Conservation (phyloP, 164 flowering plant species). For the Magnolia sinica region DNA sequence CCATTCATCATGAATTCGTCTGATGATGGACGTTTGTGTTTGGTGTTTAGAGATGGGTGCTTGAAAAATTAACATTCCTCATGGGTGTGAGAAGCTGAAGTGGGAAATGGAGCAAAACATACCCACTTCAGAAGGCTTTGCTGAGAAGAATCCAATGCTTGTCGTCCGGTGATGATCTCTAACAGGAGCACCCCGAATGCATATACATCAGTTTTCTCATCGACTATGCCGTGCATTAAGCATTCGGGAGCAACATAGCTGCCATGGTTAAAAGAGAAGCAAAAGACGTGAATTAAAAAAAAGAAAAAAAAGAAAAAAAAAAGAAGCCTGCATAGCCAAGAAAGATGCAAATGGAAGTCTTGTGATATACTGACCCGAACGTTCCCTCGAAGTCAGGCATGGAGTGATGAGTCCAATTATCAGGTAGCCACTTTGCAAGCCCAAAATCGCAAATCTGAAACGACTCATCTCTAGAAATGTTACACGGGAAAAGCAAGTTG, state of each 20-base stretch:
- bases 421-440: conserved; percentile 96
- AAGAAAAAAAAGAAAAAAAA: not conserved
- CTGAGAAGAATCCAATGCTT: conserved; percentile 64
- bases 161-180: conserved; percentile 80
- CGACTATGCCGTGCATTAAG: conserved; percentile 88
- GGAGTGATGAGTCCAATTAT: conserved; percentile 82
- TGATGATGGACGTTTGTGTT: not conserved
- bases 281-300: not conserved
- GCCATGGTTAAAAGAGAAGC: conserved; percentile 13
- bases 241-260: conserved; percentile 97
- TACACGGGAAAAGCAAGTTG: not conserved
- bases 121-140: conserved; percentile 92
- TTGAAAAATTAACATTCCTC: not conserved
- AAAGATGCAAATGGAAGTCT: not conserved
- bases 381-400: conserved; percentile 86
- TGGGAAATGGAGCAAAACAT: conserved; percentile 24
- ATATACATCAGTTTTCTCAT: conserved; percentile 92
- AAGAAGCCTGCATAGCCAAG: not conserved
- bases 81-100: not conserved
- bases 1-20: not conserved
- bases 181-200: conserved; percentile 80
- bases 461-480: not conserved
- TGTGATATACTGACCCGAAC: conserved; percentile 62
- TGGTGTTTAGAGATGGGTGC: not conserved
- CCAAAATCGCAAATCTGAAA: conserved; percentile 94